Evolutionary conservation across 805 yeast genomes (phyloP), one percentile per base, ranked within the genome.

Genomic region (Myxozyma mucilagina): DNA sequence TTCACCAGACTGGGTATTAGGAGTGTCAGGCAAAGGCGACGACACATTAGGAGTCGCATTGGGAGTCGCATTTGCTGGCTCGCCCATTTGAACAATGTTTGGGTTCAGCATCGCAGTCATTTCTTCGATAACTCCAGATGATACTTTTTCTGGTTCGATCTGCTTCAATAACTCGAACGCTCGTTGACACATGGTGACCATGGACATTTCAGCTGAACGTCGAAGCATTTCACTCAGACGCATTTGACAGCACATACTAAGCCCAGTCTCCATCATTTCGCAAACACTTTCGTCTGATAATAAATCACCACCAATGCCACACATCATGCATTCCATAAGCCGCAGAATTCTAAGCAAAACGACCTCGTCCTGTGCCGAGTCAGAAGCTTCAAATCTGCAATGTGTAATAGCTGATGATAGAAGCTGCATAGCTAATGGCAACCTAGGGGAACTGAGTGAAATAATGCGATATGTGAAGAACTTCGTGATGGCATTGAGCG

Each of bases 351-450:
- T 89, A 54, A 93, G 79, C 49, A 94, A 77, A 2, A 94, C 93
- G 0, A 96, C 89, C 72, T 94, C 99, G 75, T 94, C 98, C 47
- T 90, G 87, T 39, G 87, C 82, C 72, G 90, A 96, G 71, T 92
- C 97, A 0, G 94, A 87, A 1, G 97, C 97, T 77, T 94, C 97
- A 72, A 94, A 94, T 49, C 97, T 83, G 75, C 98, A 94, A 72
- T 90, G 97, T 0, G 98, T 89, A 64, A 94, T 79, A 0, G 97
- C 83, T 63, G 83, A 82, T 9, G 87, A 82, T 51, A 88, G 80
- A 69, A 89, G 90, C 16, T 84, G 81, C 63, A 89, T 74, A 1
- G 87, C 81, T 50, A 76, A 79, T 36, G 78, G 80, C 20, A 88
- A 74, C 59, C 87, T 86, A 35, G 78, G 76, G 4, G 90, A 84